Evolutionary conservation across 176 grass and related monocot species (phyloP), one percentile per base, ranked within the genome.

Genomic region (Cocos nucifera): DNA sequence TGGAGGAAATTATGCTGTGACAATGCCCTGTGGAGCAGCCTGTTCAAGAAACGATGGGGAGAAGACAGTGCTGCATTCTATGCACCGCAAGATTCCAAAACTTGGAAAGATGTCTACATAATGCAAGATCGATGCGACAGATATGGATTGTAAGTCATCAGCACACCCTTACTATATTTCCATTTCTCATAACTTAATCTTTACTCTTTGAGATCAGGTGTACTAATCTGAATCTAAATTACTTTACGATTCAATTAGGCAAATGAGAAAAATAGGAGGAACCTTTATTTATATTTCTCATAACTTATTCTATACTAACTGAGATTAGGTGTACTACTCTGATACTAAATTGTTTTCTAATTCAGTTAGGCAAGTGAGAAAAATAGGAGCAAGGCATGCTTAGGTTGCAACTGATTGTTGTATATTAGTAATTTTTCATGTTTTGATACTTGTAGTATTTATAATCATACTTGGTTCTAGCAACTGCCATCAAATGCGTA

Each of bases 31-130:
- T 97, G 92, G 87, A 72, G 62, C n/a, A 63, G 75, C 49, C 69
- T 97, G 52, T 97, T 97, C 69, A 72, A 49, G 62, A 75, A 71
- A 50, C 63, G 84, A 53, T 88, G 92, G 92, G 87, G 92, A 29
- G 65, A 57, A 32, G 83, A 77, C 10, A 72, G 75, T 15, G 69
- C 87, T 4, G 72, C 76, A 39, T 97, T 85, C 69, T 97, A 85
- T 59, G 81, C 81, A 30, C 87, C 92, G 8, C 52, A 71, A 21
- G 66, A 76, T 8, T 65, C 69, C 65, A 82, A 64, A 75, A 56
- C 81, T n/a, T 97, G 92, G 92, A 97, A 88, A 63, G 87, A 90
- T 56, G 78, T 83, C 51, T 97, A 88, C 66, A 53, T 74, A 28
- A 81, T 83, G 58, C 92, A 91, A 73, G 65, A 97, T 59, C 80